Base-by-base conservation (phyloP, 2,329 filamentous ascomycete genomes). In the Talaromyces sp. region DNA sequence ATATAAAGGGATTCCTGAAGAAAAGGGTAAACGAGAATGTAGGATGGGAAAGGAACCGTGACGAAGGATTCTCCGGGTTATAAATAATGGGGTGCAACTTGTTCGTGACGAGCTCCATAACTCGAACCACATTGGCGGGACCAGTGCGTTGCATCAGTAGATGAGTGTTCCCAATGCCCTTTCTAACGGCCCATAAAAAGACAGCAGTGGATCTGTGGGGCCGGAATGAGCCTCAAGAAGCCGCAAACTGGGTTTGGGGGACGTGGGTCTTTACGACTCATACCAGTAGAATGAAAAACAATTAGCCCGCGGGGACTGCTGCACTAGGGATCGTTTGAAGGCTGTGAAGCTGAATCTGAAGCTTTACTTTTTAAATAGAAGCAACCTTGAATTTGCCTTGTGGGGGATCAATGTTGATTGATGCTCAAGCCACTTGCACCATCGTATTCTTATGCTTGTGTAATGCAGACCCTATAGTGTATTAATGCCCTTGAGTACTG, bases 211-310 rank as follows among this genome's bases (percentile, higher is more conserved):
- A 52, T 52, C 49, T 37, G 55, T 51, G 55, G 55, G 55, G 52
- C 52, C 10, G 39, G 46, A n/a, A 57, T 57, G 55, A 57, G 55
- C 54, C 54, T 57, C 54, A 57, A 49, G 35, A 46, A 39, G 16
- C 17, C 16, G 7, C 36, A 39, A 19, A 6, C 16, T 39, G n/a
- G 36, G 17, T 16, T 35, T 35, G 16, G 24, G 13, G 36, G 17
- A 39, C 36, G 36, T 20, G 36, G 36, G 36, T 39, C 36, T 19
- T 4, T 16, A 39, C 19, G 10, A 19, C 6, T 27, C 24, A 35
- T 35, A n/a, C n/a, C n/a, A n/a, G n/a, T n/a, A 11, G 32, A 16
- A 35, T 16, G 4, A 35, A 35, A 27, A 27, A 27, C 9, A 39
- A n/a, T 39, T 11, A 39, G 16, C 36, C 36, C 16, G 13, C 33